Base-by-base conservation (phyloP, 306 rosid genomes). In the Pterocarpus santalinus region DNA sequence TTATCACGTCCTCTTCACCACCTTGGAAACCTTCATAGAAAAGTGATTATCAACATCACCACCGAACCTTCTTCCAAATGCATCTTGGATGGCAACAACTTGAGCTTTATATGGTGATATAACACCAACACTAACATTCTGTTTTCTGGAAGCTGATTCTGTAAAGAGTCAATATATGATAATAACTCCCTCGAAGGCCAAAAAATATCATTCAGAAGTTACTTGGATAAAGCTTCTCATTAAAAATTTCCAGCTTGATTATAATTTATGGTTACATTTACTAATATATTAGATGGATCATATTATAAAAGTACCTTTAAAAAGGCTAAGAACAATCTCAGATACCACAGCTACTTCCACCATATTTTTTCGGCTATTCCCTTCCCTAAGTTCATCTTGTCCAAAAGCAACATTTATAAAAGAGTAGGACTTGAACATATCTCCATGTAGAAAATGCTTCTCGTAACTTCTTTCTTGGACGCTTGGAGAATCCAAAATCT, bases 41-140 rank as follows among this genome's bases (percentile, higher is more conserved):
- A 87, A 89, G 34, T 65, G 80, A 15, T 73, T 14, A 44, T 58
- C 68, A 64, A 72, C 28, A 22, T 22, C 52, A 22, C 47, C 28
- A 43, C 53, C 69, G 57, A 87, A 81, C 78, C 65, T 75, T 78
- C 64, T 82, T 82, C 73, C 72, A n/a, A 91, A 70, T n/a, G 82
- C 81, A 33, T 89, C 86, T 66, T 84, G 56, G 67, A 91, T 87
- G 49, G 87, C 92, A 65, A 60, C 34, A 80, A 87, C 92, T 75
- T 89, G 92, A 74, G 90, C 91, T 76, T 91, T 89, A 85, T 91
- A 89, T 36, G 92, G 91, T 56, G 95, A 84, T 77, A 91, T 91
- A 61, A 91, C 87, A 30, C 92, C 92, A 38, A 91, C 84, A 82
- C 91, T 86, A 44, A 87, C 86, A 69, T 47, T 75, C 77, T 71